Percentiles rank a stretch among this genome's conserved stretches.
Evolutionary conservation across 495 filamentous ascomycete species (phyloP).

Genomic region (Terfezia boudieri): DNA sequence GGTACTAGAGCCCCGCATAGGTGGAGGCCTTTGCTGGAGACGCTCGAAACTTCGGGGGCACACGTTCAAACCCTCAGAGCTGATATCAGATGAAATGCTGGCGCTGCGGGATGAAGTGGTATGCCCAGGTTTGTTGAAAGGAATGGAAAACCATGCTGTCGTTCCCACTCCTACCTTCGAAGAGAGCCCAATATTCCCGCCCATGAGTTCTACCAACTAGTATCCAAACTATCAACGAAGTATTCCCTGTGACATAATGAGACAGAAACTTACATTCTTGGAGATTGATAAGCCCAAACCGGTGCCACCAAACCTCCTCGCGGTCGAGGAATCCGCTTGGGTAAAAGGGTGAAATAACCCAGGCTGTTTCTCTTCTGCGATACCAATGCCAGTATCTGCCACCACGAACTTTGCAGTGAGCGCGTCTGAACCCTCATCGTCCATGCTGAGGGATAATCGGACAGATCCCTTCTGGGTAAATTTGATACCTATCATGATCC

Average conservation of each 20-base stretch:
- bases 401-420: slow-evolving; percentile 39
- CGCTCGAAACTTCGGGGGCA: background rate
- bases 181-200: slow-evolving; percentile 43
- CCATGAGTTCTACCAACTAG: slow-evolving; percentile 54
- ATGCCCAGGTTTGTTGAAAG: slow-evolving; percentile 31
- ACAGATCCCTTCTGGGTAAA: slow-evolving; percentile 59
- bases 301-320: slow-evolving; percentile 56
- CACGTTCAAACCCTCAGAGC: background rate
- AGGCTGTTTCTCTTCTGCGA: slow-evolving; percentile 48
- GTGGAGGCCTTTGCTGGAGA: too few species aligned
- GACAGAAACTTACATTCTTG: slow-evolving; percentile 27
- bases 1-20: too few species aligned
- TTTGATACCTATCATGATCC: slow-evolving; percentile 29
- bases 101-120: background rate
- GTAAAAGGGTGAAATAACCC: slow-evolving; percentile 69
- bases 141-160: slow-evolving; percentile 42
- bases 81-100: background rate
- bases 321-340: slow-evolving; percentile 61
- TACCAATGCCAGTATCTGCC: slow-evolving; percentile 66
- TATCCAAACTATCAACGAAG: slow-evolving; percentile 21
- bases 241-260: background rate
- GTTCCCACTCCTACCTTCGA: slow-evolving; percentile 39
- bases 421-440: slow-evolving; percentile 26
- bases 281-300: slow-evolving; percentile 63
- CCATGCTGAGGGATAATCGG: slow-evolving; percentile 27